Evolutionary conservation across 2,329 filamentous ascomycete genomes (phyloP), one percentile per base, ranked within the genome.

Genomic region (Karstenula rhodostoma): DNA sequence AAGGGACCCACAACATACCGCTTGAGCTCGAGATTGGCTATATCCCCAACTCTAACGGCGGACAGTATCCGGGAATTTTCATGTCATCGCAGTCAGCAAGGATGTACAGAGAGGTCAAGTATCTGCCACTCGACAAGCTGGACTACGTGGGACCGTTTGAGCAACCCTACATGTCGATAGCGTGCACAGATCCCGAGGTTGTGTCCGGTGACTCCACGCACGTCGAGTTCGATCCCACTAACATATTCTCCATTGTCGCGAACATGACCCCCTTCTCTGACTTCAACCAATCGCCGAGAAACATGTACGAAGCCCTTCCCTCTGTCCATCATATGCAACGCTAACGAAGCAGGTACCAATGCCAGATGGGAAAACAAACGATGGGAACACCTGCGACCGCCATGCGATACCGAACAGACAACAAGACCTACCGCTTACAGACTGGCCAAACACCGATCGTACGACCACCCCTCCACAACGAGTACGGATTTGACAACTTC

Each of bases 241-340:
- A 98, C 79, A 98, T 99, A 67, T 87, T 99, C 27, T 98, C 94
- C 8, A 98, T 99, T 66, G 86, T 99, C 54, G 95, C 95, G 72
- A 98, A 98, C 80, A 96, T 97, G 90, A 99, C 95, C 0, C 95
- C 95, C 3, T 99, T 99, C 81, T 97, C 94, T 49, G 93, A 99
- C 77, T 97, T 97, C 82, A 99, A 99, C 80, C 95, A 99, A 79
- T 97, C 94, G 15, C 95, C 95, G 1, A 86, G 95, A 86, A 99
- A 99, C 81, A 98, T 98, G 94, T 99, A 98, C 77, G 29, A 32
- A 32, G 29, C 8, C 29, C 29, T 32, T 32, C 12, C 29, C 29
- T 32, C 29, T 32, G 29, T 32, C 8, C 29, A 32, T 32, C 29
- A 32, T 32, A 32, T 10, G 29, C 29, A 32, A 32, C 12, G 29